Conservation (phyloP, 176 grass and related monocot genomes). For the Oryza coarctata region DNA sequence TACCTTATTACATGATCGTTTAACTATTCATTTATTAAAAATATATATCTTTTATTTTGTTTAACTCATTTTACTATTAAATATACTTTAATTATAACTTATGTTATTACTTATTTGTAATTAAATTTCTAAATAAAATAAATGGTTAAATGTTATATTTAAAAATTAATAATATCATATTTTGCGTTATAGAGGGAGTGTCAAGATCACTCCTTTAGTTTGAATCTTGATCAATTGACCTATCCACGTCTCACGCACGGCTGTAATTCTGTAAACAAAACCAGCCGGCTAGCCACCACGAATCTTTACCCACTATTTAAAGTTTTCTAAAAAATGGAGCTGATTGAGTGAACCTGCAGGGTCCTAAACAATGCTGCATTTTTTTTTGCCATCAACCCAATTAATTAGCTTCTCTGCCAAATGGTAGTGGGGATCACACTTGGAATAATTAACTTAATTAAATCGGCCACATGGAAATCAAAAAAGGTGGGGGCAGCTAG, state of each 20-base stretch:
- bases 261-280: neutral
- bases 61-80: too few species aligned
- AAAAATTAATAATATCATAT: too few species aligned
- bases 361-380: conserved; percentile 14
- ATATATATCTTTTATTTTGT: too few species aligned
- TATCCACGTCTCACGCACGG: neutral
- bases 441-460: neutral
- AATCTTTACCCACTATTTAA: neutral
- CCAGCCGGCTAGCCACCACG: neutral
- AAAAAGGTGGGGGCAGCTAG: neutral
- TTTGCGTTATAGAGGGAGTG: too few species aligned
- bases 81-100: too few species aligned
- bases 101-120: too few species aligned
- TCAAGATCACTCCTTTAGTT: neutral
- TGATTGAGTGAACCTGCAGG: neutral
- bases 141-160: too few species aligned
- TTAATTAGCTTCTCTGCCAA: neutral
- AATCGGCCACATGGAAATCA: conserved; percentile 21
- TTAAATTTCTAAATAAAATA: too few species aligned
- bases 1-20: too few species aligned
- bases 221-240: conserved; percentile 9
- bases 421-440: neutral
- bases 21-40: too few species aligned
- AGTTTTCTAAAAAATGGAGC: neutral
- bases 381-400: neutral